These are phyloP conservation scores for Ensete ventricosum DNA, from an alignment of 176 grass and related monocot species.

Conservation along the genomic window DNA sequence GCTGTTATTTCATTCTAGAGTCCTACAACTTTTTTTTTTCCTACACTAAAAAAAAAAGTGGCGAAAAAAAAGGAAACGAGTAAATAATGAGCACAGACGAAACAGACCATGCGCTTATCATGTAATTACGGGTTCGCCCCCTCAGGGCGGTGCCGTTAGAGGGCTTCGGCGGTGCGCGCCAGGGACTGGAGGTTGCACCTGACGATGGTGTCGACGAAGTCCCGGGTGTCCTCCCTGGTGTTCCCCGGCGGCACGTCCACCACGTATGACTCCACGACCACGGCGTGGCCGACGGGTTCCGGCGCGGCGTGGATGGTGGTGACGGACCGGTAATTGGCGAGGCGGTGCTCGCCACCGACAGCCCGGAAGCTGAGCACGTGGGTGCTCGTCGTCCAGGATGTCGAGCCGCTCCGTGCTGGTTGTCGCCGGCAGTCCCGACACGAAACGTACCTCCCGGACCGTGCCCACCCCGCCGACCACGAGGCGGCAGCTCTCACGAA, in stretches of 20 bases:
- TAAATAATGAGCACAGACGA: no score
- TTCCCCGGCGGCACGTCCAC: slow-evolving; percentile 70
- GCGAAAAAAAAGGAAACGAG: no score
- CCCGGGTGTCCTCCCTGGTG: slow-evolving; percentile 54
- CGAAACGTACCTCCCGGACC: slow-evolving; percentile 48
- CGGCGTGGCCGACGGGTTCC: slow-evolving; percentile 4
- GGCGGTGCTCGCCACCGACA: slow-evolving; percentile 64
- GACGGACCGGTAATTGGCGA: slow-evolving; percentile 73
- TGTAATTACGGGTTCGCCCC: no score
- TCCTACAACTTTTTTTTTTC: no score
- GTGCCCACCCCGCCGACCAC: slow-evolving; percentile 50
- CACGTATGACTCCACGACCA: slow-evolving; percentile 78
- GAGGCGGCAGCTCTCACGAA: slow-evolving; percentile 64
- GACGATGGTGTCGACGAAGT: slow-evolving; percentile 70
- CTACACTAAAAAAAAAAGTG: no score
- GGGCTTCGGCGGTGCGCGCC: slow-evolving; percentile 31
- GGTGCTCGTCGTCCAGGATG: slow-evolving; percentile 55
- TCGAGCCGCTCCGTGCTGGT: slow-evolving; percentile 67
- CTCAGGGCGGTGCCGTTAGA: background rate
- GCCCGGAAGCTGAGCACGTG: slow-evolving; percentile 70
- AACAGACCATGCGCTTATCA: no score
- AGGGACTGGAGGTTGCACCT: slow-evolving; percentile 61
- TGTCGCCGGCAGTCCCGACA: slow-evolving; percentile 53
- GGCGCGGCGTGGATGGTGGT: slow-evolving; percentile 49
- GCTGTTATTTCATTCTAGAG: no score